phyloP scores from a whole-genome alignment of 495 filamentous ascomycete species.

The Penicillium taxi region DNA sequence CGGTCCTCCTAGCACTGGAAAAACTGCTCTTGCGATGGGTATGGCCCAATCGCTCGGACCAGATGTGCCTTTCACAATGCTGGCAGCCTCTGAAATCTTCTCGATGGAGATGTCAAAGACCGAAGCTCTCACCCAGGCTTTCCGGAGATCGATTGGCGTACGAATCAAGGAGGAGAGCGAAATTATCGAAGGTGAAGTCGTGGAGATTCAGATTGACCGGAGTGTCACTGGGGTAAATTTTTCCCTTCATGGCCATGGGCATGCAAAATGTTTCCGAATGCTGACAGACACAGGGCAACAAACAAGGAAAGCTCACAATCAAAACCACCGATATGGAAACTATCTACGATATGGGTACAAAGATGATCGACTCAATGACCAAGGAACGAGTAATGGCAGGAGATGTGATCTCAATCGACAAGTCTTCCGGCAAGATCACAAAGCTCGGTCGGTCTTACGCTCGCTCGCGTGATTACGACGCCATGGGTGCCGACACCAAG shows the following conservation, averaged over 20 bases:
- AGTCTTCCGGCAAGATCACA: constrained; percentile 93
- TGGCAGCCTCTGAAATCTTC: constrained; percentile 93
- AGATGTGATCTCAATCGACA: constrained; percentile 97
- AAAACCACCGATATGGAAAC: constrained; percentile 99
- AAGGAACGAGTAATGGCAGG: constrained; percentile 98
- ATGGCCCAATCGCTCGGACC: constrained; percentile 93
- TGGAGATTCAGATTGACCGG: constrained; percentile 97
- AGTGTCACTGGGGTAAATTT: constrained; percentile 75
- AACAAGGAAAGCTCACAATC: constrained; percentile 98
- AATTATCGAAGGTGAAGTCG: constrained; percentile 97
- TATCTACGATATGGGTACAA: constrained; percentile 97
- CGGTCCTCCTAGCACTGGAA: constrained; percentile 94
- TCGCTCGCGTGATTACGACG: constrained; percentile 93
- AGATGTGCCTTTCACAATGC: constrained; percentile 93
- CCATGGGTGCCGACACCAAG: constrained; percentile 97
- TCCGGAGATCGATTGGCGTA: constrained; percentile 93
- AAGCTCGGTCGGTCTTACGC: constrained; percentile 92
- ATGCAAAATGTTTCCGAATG: constrained; percentile 2
- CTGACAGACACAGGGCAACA: constrained; percentile 55
- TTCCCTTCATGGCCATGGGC: neutral
- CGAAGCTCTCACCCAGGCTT: constrained; percentile 93
- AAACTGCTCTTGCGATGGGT: constrained; percentile 97
- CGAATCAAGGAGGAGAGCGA: constrained; percentile 97
- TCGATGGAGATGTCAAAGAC: constrained; percentile 99
- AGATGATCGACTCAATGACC: constrained; percentile 99